Evolutionary conservation across 306 rosid species (phyloP).

Genomic region (Pueraria montana): DNA sequence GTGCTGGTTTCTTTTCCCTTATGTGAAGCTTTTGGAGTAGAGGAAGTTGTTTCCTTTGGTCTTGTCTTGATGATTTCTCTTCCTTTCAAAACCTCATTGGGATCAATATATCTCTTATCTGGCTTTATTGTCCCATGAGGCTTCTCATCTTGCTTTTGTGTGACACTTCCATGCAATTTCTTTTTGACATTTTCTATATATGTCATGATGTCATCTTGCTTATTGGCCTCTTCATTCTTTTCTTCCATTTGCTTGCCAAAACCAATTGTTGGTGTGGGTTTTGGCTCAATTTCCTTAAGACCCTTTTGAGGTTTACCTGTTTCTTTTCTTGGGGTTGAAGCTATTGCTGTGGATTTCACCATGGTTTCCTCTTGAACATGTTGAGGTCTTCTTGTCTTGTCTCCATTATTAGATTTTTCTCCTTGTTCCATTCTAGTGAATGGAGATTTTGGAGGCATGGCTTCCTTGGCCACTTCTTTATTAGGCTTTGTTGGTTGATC

Average conservation of each 20-base stretch:
- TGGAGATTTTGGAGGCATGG: conserved; percentile 47
- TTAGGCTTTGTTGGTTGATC: conserved; percentile 8
- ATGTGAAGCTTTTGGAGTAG: conserved; percentile 16
- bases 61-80: conserved; percentile 49
- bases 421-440: neutral
- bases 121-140: conserved; percentile 11
- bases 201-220: neutral
- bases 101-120: conserved; percentile 31
- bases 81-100: conserved; percentile 14
- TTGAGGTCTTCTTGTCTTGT: conserved; percentile 25
- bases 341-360: neutral
- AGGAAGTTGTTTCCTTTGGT: neutral
- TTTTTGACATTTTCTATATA: conserved; percentile 24
- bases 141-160: neutral
- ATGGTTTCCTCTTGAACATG: conserved; percentile 34
- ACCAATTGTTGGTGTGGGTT: conserved; percentile 13
- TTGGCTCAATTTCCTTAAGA: conserved; percentile 42
- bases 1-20: conserved; percentile 11
- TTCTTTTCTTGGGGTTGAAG: conserved; percentile 11
- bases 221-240: conserved; percentile 24
- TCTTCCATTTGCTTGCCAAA: conserved; percentile 16
- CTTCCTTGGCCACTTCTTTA: neutral
- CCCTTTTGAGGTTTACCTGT: conserved; percentile 37
- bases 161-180: neutral
- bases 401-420: conserved; percentile 9